Conservation (phyloP, 2,329 filamentous ascomycete species). For the Escovopsis sp. region DNA sequence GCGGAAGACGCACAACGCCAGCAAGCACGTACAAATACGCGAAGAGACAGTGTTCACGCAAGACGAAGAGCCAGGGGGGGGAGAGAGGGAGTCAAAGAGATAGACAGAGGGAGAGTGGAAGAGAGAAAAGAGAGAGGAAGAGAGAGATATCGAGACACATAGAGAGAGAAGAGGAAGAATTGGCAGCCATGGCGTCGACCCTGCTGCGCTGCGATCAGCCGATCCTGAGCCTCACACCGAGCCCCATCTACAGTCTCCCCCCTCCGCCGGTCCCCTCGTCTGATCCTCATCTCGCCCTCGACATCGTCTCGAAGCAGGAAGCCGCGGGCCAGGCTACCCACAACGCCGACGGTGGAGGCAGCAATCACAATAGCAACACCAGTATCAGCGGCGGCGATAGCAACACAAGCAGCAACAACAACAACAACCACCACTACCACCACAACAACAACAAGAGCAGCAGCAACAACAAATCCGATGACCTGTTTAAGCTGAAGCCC, state of each 20-base stretch:
- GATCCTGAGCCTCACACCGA: background rate
- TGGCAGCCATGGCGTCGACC: no score
- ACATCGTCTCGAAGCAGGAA: background rate
- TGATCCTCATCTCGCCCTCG: constrained; percentile 18
- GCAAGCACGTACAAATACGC: no score
- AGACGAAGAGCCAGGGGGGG: no score
- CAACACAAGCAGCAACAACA: constrained; percentile 14
- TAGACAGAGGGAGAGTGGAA: no score
- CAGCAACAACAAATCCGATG: constrained; percentile 29
- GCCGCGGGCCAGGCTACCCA: no score
- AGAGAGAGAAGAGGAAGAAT: background rate
- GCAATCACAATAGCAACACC: constrained; percentile 4
- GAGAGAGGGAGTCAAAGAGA: no score
- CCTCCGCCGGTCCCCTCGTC: constrained; percentile 28
- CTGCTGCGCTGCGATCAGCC: background rate
- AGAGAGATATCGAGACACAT: background rate
- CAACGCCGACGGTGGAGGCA: no score
- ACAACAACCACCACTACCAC: no score
- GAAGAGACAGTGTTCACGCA: no score
- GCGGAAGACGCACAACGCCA: no score
- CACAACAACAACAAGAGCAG: no score
- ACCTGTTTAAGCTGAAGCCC: constrained; percentile 59
- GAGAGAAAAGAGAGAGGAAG: background rate
- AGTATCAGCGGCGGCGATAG: constrained; percentile 7
- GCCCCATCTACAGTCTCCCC: constrained; percentile 12